Evolutionary conservation across 805 yeast species (phyloP), one percentile per base, ranked within the genome.

Genomic region (Ogataea ganodermae): DNA sequence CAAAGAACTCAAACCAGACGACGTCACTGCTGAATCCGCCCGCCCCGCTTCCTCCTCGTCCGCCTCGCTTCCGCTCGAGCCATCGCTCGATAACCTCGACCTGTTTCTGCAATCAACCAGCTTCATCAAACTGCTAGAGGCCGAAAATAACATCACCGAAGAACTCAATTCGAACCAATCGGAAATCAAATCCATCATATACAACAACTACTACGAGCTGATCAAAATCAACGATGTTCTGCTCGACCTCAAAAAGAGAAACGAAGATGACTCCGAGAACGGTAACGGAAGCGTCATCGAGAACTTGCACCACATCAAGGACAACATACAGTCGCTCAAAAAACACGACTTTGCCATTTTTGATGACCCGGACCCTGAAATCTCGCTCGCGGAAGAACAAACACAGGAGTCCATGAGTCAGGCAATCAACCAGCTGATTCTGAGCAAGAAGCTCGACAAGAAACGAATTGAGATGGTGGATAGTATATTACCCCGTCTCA

Each of bases 201-300:
- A 85, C 63, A 87, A 85, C 63, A 85, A 85, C 58, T 85, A 85
- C 70, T 83, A 81, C 61, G 91, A 85, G 51, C 67, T 85, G 53
- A 83, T 85, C 58, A 82, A 83, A 57, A 76, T 85, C 49, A 83
- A 81, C 56, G 79, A 81, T 39, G 76, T 83, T 3, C 65, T 85
- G 43, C 63, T 61, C 45, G 70, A 67, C 28, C 47, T 73, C 36
- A 68, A 68, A 31, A 45, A 51, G 13, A 50, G 54, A 24, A 58
- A 53, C 21, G 60, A 56, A 9, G 59, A 56, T 13, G 45, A 47
- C 9, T 56, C 54, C 13, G 47, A 50, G 8, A 48, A 42, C 4
- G 57, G 54, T 3, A 43, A 48, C n/a, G 56, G 59, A 13, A 48
- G 58, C 2, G 55, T 63, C 2, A 51, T 50, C 2, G 57, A 56